Percentiles rank a stretch among this genome's conserved stretches.
Conservation (phyloP, 2,329 filamentous ascomycete genomes). For the Ascocoryne sarcoides region DNA sequence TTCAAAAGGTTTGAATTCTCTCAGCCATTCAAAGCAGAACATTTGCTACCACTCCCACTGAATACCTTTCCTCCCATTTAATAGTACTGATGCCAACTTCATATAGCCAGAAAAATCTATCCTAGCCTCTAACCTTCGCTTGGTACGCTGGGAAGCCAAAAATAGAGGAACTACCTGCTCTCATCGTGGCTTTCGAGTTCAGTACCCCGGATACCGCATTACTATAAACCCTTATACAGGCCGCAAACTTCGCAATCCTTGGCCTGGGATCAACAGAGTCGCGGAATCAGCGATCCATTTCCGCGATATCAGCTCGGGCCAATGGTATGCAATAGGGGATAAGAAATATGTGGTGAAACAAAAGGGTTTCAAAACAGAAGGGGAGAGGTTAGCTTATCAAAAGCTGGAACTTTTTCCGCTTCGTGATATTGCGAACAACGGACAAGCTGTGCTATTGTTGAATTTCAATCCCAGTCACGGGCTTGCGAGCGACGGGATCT, state of each 20-base stretch:
- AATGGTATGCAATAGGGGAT: conserved; percentile 5
- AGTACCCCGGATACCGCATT: background rate
- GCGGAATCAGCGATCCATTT: conserved; percentile 6
- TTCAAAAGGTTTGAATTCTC: too few relatives aligned
- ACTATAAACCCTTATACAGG: background rate
- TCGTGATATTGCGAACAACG: conserved; percentile 5
- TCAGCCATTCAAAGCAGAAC: too few relatives aligned
- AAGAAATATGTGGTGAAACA: background rate
- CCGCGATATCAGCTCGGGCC: background rate
- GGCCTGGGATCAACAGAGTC: conserved; percentile 4
- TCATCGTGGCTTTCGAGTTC: background rate
- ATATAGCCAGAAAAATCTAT: background rate
- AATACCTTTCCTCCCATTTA: too few relatives aligned
- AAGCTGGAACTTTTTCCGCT: conserved; percentile 5
- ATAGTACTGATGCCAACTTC: too few relatives aligned
- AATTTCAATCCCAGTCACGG: too few relatives aligned
- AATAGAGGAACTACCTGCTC: background rate
- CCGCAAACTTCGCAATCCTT: conserved; percentile 5
- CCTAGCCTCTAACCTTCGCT: background rate
- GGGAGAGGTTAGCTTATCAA: conserved; percentile 8
- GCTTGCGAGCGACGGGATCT: background rate
- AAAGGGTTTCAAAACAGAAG: conserved; percentile 3
- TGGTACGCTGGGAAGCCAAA: background rate
- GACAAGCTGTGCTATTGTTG: conserved; percentile 4
- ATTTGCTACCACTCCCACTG: too few relatives aligned